Evolutionary conservation across 2,329 filamentous ascomycete genomes (phyloP).

Genomic region (Eutypella sp.): DNA sequence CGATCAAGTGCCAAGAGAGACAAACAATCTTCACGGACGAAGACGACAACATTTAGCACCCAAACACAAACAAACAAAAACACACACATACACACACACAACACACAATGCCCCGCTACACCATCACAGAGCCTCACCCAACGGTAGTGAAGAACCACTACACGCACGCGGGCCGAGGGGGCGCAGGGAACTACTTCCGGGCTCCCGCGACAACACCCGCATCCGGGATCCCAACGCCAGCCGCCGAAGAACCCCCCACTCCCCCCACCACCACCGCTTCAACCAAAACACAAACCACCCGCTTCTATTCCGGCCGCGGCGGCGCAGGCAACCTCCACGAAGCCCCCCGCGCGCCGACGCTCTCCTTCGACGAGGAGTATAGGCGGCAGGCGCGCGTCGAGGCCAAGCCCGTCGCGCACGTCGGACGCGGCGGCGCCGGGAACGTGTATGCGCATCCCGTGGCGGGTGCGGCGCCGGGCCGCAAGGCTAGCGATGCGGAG

Average conservation of each 20-base stretch:
- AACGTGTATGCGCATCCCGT: slow-evolving; percentile 39
- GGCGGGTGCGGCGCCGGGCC: slow-evolving; percentile 3
- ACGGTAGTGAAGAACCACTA: slow-evolving; percentile 41
- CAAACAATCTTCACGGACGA: not conserved
- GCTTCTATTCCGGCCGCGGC: slow-evolving; percentile 62
- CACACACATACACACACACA: slow-evolving; percentile 3
- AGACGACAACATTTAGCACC: not conserved
- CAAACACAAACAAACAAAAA: not conserved
- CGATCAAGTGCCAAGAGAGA: not conserved
- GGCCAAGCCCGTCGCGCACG: slow-evolving; percentile 50
- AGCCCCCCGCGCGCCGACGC: slow-evolving; percentile 47
- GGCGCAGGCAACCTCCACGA: slow-evolving; percentile 61
- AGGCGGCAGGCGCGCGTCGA: slow-evolving; percentile 48
- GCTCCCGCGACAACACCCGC: slow-evolving; percentile 36
- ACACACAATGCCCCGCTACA: slow-evolving; percentile 35
- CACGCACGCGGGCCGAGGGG: slow-evolving; percentile 51
- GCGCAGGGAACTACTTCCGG: slow-evolving; percentile 52
- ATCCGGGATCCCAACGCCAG: slow-evolving; percentile 40
- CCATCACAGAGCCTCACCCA: slow-evolving; percentile 45
- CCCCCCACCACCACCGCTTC: not conserved
- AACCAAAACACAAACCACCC: slow-evolving; percentile 30
- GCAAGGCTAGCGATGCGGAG: slow-evolving; percentile 28
- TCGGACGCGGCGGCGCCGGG: slow-evolving; percentile 61
- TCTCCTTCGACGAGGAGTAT: slow-evolving; percentile 65
- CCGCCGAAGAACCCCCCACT: slow-evolving; percentile 32